Evolutionary conservation across 257 asterid genomes (phyloP).

Genomic region (Euphrasia confusa): DNA sequence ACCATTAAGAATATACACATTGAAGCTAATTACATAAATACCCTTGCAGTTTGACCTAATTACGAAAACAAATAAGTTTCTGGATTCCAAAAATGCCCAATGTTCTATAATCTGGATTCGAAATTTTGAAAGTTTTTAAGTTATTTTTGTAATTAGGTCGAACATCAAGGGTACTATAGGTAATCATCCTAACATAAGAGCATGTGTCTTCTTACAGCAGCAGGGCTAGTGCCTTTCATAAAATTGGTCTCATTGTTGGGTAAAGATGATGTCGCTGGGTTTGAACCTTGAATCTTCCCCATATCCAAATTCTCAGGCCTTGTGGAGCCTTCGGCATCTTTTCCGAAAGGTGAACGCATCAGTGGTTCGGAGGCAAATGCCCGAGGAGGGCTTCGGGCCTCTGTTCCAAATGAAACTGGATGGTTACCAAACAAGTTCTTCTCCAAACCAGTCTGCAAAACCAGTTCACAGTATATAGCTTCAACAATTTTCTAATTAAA

Average conservation of each 20-base stretch:
- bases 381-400: slow-evolving; percentile 71
- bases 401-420: slow-evolving; percentile 63
- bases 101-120: neutral
- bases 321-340: slow-evolving; percentile 20
- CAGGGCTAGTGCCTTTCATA: slow-evolving; percentile 57
- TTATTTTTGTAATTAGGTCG: neutral
- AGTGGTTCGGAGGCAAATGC: slow-evolving; percentile 83
- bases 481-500: neutral
- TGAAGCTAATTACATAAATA: neutral
- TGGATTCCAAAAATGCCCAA: too few species aligned
- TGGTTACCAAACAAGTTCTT: slow-evolving; percentile 85
- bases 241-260: slow-evolving; percentile 54
- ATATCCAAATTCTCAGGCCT: slow-evolving; percentile 52
- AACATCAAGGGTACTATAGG: neutral
- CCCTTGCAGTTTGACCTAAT: neutral
- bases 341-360: slow-evolving; percentile 37
- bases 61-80: neutral
- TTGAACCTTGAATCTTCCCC: slow-evolving; percentile 56
- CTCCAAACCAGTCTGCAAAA: slow-evolving; percentile 76
- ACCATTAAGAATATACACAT: slow-evolving; percentile 15
- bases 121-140: neutral
- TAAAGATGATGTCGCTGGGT: slow-evolving; percentile 47
- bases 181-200: neutral
- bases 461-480: slow-evolving; percentile 6
- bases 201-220: slow-evolving; percentile 48